A percentile compares a stretch with the other conserved stretches of the same genome.
Evolutionary conservation across 2,329 filamentous ascomycete genomes (phyloP).

Genomic region (Colletotrichum sp.): DNA sequence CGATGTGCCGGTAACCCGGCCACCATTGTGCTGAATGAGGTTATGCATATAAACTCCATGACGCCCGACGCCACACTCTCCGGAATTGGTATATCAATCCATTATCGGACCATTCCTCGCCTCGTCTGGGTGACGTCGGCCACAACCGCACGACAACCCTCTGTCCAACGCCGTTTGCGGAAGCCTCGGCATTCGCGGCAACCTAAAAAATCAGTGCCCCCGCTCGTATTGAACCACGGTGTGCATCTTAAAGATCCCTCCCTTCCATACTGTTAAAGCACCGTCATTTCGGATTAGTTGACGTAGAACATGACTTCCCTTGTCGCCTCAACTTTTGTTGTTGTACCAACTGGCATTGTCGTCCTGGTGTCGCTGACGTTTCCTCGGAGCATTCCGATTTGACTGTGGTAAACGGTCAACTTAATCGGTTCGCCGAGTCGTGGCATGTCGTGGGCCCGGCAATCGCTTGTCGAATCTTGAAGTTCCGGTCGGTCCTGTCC

Average conservation of each 20-base stretch:
- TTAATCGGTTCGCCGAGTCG: not conserved
- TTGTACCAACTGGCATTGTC: not conserved
- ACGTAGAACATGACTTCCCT: not conserved
- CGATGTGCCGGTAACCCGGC: not conserved
- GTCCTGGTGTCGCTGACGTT: not conserved
- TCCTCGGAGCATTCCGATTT: not conserved
- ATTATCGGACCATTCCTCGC: not conserved
- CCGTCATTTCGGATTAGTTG: not conserved
- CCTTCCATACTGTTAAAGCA: not conserved
- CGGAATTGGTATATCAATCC: constrained; percentile 6
- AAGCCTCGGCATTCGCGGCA: not conserved
- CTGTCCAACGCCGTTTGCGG: not conserved
- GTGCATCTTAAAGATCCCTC: not conserved
- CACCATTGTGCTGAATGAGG: not conserved
- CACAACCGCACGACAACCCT: not conserved
- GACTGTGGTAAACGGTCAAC: not conserved
- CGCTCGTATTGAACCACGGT: not conserved
- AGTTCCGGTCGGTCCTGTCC: not conserved
- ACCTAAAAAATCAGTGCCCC: not conserved
- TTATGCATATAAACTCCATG: constrained; percentile 1
- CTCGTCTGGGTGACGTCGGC: not conserved
- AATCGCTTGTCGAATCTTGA: not conserved
- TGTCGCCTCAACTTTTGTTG: not conserved
- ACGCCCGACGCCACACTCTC: constrained; percentile 4
- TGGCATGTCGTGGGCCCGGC: not conserved